Conservation (phyloP, 768 basidiomycete genomes). For the Suillus placidus region DNA sequence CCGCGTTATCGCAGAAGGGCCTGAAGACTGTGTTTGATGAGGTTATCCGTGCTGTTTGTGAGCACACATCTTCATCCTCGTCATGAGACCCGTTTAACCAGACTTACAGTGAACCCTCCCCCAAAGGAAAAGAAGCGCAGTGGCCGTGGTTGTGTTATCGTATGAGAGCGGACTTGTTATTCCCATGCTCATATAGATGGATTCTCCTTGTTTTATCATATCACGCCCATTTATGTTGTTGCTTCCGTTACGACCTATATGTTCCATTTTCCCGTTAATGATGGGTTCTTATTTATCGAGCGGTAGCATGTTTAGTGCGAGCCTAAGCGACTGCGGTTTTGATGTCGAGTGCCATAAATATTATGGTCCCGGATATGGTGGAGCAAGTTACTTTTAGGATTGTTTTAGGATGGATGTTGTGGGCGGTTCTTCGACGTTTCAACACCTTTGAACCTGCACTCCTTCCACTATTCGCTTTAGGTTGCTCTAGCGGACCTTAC, state of each 20-base stretch:
- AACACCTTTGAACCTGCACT: constrained; percentile 1
- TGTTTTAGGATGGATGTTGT: neutral
- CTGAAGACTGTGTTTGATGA: constrained; percentile 99
- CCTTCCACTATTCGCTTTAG: neutral
- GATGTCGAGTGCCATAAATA: constrained; percentile 21
- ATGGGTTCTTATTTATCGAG: constrained; percentile 27
- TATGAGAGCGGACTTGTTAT: constrained; percentile 46
- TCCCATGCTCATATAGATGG: constrained; percentile 34
- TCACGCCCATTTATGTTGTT: constrained; percentile 71
- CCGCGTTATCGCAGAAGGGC: constrained; percentile 96
- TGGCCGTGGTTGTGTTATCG: constrained; percentile 66
- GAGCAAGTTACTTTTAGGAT: neutral
- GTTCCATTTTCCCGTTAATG: constrained; percentile 39
- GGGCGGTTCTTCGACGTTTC: neutral
- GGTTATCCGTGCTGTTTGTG: constrained; percentile 94
- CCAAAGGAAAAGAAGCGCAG: constrained; percentile 56
- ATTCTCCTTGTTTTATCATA: constrained; percentile 42
- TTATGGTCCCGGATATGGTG: neutral
- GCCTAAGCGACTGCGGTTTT: constrained; percentile 12
- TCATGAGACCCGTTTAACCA: constrained; percentile 9
- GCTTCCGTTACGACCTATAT: constrained; percentile 69
- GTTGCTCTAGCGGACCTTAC: neutral
- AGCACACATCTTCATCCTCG: constrained; percentile 40
- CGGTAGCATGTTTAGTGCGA: constrained; percentile 35
- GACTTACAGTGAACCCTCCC: constrained; percentile 70